Conservation (phyloP, 2,329 filamentous ascomycete species). For the Ceratocystis lukuohia region DNA sequence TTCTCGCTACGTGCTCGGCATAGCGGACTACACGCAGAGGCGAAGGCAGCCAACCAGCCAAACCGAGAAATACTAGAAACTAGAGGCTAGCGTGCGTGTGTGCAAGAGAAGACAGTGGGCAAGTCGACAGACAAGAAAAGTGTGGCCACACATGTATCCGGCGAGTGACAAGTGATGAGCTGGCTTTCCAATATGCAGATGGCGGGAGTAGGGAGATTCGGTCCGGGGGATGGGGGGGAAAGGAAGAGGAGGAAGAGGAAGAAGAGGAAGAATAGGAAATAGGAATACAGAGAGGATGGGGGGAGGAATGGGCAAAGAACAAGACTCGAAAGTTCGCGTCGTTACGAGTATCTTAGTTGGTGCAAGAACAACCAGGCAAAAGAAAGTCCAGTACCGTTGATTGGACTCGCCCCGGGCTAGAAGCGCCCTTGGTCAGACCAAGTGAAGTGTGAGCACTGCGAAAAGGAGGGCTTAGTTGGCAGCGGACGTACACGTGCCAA, state of each 20-base stretch:
- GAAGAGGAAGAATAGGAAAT: background rate
- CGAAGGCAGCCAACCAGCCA: background rate
- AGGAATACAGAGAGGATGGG: too few species aligned
- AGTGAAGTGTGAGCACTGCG: too few species aligned
- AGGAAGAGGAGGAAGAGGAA: background rate
- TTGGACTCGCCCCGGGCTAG: too few species aligned
- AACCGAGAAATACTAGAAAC: background rate
- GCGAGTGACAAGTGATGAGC: background rate
- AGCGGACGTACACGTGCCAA: too few species aligned
- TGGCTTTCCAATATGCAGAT: background rate
- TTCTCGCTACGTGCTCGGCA: background rate
- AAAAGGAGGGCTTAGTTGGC: too few species aligned
- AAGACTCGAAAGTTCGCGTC: too few species aligned
- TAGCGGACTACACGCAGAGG: background rate
- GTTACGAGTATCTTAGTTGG: too few species aligned
- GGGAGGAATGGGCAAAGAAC: too few species aligned
- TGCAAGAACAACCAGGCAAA: too few species aligned
- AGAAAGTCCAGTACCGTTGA: too few species aligned
- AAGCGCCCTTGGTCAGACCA: too few species aligned
- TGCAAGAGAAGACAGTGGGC: background rate
- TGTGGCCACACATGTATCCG: slow-evolving; percentile 1
- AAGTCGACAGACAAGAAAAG: background rate
- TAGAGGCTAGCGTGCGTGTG: background rate
- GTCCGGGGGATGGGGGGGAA: background rate
- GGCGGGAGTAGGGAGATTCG: background rate